Evolutionary conservation across 179 eudicot genomes (phyloP).

Genomic region (Silene coronaria): DNA sequence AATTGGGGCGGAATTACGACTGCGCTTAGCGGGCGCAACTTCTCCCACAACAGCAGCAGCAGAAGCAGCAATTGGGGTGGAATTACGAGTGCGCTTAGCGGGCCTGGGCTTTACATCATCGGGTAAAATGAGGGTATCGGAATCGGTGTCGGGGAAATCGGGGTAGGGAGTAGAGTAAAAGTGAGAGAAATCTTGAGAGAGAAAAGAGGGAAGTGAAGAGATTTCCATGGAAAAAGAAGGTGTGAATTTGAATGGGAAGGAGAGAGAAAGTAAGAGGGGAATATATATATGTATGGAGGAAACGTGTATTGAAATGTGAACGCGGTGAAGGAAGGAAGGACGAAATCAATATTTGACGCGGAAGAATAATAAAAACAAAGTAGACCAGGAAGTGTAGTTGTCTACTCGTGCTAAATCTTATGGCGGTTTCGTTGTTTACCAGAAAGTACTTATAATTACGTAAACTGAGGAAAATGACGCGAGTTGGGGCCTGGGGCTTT

Average conservation of each 20-base stretch:
- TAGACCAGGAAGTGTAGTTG: no score
- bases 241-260: constrained; percentile 6
- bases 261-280: constrained; percentile 8
- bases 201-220: constrained; percentile 33
- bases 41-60: no score
- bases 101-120: no score
- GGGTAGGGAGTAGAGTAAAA: constrained; percentile 31
- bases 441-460: no score
- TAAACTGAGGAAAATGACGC: no score
- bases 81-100: constrained; percentile 10
- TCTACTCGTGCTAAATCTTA: no score
- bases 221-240: constrained; percentile 43
- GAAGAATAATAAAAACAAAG: no score
- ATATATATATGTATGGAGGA: constrained; percentile 25
- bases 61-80: neutral
- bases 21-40: constrained; percentile 2
- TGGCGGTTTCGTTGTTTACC: no score
- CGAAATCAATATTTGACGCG: no score
- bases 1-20: constrained; percentile 2
- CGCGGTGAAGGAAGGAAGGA: constrained; percentile 45
- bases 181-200: constrained; percentile 41
- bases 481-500: no score
- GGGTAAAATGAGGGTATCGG: no score
- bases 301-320: constrained; percentile 48
- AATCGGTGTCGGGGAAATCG: constrained; percentile 13